Evolutionary conservation across 2,329 filamentous ascomycete species (phyloP), one percentile per base, ranked within the genome.

Genomic region (Beauveria scarabaeidicola): DNA sequence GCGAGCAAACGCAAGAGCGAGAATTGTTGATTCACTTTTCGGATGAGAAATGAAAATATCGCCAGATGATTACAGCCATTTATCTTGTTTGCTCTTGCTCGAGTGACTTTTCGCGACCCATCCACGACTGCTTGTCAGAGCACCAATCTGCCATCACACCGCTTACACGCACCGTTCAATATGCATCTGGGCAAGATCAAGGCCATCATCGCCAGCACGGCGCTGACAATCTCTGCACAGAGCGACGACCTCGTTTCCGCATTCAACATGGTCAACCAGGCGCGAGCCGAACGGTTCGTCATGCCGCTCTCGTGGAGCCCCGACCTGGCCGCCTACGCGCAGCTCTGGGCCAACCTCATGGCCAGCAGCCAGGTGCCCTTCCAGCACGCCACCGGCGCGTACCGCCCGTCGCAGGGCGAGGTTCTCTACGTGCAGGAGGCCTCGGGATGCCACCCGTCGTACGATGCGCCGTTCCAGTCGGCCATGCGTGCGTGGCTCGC

Each of bases 301-400:
- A 61, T 63, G 36, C 65, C 67, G 51, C 65, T 73, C 3, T 41
- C 58, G 2, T 73, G 68, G 72, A 69, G 67, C 57, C 58, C 65
- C 17, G 65, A 68, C 47, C 63, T 74, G 17, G 67, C 66, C 10
- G 62, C 67, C 36, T 72, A 70, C 51, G 72, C 72, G 25, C 68
- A 69, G 52, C 68, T 66, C 29, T 74, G 70, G 72, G 72, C 70
- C 15, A 67, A 69, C 48, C 63, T 70, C 41, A 70, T 74, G 65
- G 71, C 65, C 2, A 64, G 66, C 17, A 67, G 65, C 7, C 60
- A 61, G n/a, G 65, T 66, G 29, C 66, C 67, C 3, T 73, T 73
- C 57, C 62, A 66, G 44, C 72, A 74, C 56, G 68, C 72, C 5
- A 64, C 68, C 10, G 66, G 66, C 3, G 53, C 64, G 36, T 65